phyloP scores from a whole-genome alignment of 2,329 filamentous ascomycete genomes.

The Fusarium sulawesiense region DNA sequence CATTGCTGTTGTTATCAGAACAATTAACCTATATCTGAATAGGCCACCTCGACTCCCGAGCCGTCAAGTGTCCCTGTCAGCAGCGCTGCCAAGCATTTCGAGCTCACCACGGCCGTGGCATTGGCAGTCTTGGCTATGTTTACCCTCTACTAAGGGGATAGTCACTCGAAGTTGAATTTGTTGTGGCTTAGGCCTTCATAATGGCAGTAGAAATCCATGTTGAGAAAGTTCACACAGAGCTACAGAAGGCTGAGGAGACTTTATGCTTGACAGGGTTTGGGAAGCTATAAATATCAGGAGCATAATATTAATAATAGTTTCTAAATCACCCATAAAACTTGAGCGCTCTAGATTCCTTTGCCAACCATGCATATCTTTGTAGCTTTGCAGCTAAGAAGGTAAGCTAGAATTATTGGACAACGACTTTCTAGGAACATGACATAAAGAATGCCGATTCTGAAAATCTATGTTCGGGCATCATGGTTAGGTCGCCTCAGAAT shows the following conservation, averaged over 20 bases:
- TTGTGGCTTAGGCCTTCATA: background rate
- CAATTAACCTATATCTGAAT: background rate
- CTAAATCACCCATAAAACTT: background rate
- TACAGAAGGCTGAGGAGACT: background rate
- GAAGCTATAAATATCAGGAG: background rate
- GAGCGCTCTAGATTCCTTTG: too few relatives aligned
- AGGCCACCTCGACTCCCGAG: conserved; percentile 13
- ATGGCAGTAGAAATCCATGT: background rate
- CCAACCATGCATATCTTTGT: too few relatives aligned
- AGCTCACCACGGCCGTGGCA: conserved; percentile 8
- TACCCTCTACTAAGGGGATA: conserved; percentile 11
- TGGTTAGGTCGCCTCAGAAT: background rate
- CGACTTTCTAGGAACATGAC: too few relatives aligned
- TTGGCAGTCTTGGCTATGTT: background rate
- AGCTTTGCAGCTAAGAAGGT: too few relatives aligned
- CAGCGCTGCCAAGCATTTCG: conserved; percentile 20
- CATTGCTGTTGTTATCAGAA: background rate
- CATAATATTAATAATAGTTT: background rate
- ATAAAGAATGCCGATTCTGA: background rate
- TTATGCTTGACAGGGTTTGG: background rate
- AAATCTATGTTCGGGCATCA: background rate
- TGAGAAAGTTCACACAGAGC: background rate
- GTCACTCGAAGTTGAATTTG: background rate
- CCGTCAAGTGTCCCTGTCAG: conserved; percentile 19
- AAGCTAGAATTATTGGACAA: too few relatives aligned